phyloP scores from a whole-genome alignment of 2,329 filamentous ascomycete species.

The Elsinoe australis region DNA sequence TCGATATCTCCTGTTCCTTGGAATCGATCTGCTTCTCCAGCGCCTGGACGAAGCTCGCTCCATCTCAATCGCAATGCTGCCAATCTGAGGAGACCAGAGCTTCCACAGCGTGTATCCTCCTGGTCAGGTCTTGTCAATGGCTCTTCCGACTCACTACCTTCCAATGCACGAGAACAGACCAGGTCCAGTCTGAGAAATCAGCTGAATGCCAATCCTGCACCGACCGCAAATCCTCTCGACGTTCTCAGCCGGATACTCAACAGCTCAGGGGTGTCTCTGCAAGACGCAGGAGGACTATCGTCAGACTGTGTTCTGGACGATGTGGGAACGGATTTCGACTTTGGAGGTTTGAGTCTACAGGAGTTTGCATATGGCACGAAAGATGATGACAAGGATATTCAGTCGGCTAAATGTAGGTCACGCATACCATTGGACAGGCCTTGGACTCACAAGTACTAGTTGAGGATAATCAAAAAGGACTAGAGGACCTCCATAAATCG shows the following conservation, averaged over 20 bases:
- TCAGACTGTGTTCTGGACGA: conserved; percentile 21
- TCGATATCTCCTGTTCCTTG: conserved; percentile 55
- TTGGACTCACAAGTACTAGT: conserved; percentile 17
- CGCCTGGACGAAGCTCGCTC: conserved; percentile 59
- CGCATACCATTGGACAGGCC: background rate
- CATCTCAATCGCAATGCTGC: conserved; percentile 58
- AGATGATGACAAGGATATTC: conserved; percentile 27
- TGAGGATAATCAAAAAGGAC: conserved; percentile 72
- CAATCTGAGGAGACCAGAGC: conserved; percentile 58
- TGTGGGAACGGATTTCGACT: conserved; percentile 57
- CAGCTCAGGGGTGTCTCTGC: too few species aligned
- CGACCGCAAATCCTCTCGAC: conserved; percentile 59
- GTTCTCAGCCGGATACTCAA: conserved; percentile 58
- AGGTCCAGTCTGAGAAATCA: conserved; percentile 60
- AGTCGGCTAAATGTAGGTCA: conserved; percentile 18
- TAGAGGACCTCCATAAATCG: conserved; percentile 82
- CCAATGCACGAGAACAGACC: conserved; percentile 57
- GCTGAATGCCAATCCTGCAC: conserved; percentile 41
- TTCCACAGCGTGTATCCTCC: conserved; percentile 66
- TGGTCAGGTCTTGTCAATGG: conserved; percentile 65
- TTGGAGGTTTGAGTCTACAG: conserved; percentile 66
- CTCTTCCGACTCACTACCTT: conserved; percentile 66
- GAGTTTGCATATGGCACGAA: conserved; percentile 50
- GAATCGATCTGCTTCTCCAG: conserved; percentile 64
- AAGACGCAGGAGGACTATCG: too few species aligned